These are phyloP conservation scores for Colletotrichum filicis DNA, from an alignment of 2,329 filamentous ascomycete genomes.

Conservation along the genomic window DNA sequence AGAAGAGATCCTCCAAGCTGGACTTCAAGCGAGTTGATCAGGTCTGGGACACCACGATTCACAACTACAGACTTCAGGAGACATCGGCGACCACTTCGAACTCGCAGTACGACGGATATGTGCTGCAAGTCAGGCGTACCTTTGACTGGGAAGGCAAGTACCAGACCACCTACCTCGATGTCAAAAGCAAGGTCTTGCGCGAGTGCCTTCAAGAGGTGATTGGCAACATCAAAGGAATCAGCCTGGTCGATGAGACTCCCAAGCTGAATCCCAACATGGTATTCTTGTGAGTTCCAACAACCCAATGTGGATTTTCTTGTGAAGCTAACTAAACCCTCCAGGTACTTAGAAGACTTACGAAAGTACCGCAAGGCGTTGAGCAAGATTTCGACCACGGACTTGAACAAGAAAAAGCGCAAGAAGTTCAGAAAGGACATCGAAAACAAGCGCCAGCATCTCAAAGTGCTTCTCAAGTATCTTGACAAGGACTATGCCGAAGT, in stretches of 20 bases:
- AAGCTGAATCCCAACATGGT: conserved; percentile 77
- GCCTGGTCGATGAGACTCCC: conserved; percentile 82
- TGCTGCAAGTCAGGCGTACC: conserved; percentile 84
- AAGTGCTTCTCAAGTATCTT: conserved; percentile 80
- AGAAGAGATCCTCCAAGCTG: neutral
- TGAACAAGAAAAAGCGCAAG: conserved; percentile 66
- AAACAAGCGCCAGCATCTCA: conserved; percentile 72
- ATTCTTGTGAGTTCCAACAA: conserved; percentile 62
- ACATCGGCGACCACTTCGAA: conserved; percentile 58
- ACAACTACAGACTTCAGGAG: conserved; percentile 65
- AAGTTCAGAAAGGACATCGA: conserved; percentile 69
- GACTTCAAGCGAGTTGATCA: conserved; percentile 65
- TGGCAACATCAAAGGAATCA: conserved; percentile 81
- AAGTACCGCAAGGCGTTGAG: conserved; percentile 72
- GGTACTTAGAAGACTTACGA: conserved; percentile 83
- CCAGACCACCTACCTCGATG: conserved; percentile 77
- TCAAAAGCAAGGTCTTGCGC: conserved; percentile 84
- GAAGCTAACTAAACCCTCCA: conserved; percentile 43
- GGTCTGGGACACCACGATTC: conserved; percentile 62
- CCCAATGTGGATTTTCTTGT: rapidly evolving
- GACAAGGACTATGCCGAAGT: conserved; percentile 82
- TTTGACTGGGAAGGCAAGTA: conserved; percentile 91
- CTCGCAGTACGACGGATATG: conserved; percentile 78
- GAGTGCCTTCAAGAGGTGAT: conserved; percentile 78
- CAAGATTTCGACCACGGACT: conserved; percentile 59